Conservation (phyloP, 2,329 filamentous ascomycete genomes). For the Exophiala aquamarina region DNA sequence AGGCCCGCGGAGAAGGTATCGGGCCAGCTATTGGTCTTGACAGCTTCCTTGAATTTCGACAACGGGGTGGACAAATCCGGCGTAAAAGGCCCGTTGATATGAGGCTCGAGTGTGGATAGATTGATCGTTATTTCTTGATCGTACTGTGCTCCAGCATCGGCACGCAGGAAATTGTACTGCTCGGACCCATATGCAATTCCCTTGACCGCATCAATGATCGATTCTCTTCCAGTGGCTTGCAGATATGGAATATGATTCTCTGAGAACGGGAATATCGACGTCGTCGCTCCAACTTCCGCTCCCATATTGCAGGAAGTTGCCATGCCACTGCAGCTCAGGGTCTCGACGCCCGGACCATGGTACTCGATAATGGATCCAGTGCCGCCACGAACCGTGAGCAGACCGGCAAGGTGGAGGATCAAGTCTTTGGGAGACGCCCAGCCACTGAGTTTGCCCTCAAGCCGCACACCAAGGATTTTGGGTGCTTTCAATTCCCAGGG, state of each 20-base stretch:
- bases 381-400: slow-evolving; percentile 87
- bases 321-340: slow-evolving; percentile 89
- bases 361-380: slow-evolving; percentile 96
- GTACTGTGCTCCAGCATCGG: slow-evolving; percentile 81
- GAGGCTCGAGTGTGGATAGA: slow-evolving; percentile 84
- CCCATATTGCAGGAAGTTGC: slow-evolving; percentile 89
- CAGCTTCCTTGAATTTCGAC: slow-evolving; percentile 82
- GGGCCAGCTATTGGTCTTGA: slow-evolving; percentile 85
- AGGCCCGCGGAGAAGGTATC: slow-evolving; percentile 86
- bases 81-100: slow-evolving; percentile 96
- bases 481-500: slow-evolving; percentile 98
- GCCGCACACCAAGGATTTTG: slow-evolving; percentile 79
- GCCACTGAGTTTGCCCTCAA: slow-evolving; percentile 79
- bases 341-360: slow-evolving; percentile 83
- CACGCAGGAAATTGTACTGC: slow-evolving; percentile 66
- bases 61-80: slow-evolving; percentile 92
- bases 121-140: slow-evolving; percentile 90
- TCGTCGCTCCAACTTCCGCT: slow-evolving; percentile 87
- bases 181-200: slow-evolving; percentile 59
- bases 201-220: slow-evolving; percentile 67
- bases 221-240: slow-evolving; percentile 72
- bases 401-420: slow-evolving; percentile 84
- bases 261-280: slow-evolving; percentile 91
- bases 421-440: slow-evolving; percentile 97
- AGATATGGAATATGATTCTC: slow-evolving; percentile 82